phyloP scores from a whole-genome alignment of 2,329 filamentous ascomycete species.

The Parafenestella ontariensis region DNA sequence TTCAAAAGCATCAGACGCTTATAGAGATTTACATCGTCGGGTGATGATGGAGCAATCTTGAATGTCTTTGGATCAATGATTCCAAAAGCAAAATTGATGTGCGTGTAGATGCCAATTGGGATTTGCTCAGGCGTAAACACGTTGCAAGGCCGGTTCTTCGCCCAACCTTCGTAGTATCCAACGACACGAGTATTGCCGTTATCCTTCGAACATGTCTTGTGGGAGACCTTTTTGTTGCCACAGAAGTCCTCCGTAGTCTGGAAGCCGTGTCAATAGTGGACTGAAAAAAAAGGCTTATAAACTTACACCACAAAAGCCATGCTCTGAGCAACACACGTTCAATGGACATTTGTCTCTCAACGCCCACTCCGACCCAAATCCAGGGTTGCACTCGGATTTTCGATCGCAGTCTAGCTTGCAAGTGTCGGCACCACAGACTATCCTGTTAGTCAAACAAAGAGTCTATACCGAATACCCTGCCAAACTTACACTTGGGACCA shows the following conservation, averaged over 20 bases:
- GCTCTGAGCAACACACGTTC: slow-evolving; percentile 1
- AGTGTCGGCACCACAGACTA: not conserved
- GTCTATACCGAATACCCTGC: not conserved
- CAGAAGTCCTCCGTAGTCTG: slow-evolving; percentile 1
- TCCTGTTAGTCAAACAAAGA: not conserved
- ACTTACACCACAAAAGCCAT: slow-evolving; percentile 3
- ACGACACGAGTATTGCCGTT: slow-evolving; percentile 1
- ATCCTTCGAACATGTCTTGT: slow-evolving; percentile 3
- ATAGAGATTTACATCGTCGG: not conserved
- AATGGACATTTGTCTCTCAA: not conserved
- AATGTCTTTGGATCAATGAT: slow-evolving; percentile 13
- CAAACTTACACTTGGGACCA: not conserved
- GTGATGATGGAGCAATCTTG: not conserved
- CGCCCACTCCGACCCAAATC: not conserved
- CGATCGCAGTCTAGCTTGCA: not conserved
- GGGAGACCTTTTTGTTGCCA: not conserved
- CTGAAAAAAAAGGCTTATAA: not conserved
- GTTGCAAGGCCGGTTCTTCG: not conserved
- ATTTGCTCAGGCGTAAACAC: slow-evolving; percentile 11
- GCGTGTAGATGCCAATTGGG: slow-evolving; percentile 1
- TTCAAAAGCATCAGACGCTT: slow-evolving; percentile 37
- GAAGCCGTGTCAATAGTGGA: not conserved
- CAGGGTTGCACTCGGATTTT: slow-evolving; percentile 1
- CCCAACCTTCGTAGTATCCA: slow-evolving; percentile 22
- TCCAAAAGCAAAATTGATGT: slow-evolving; percentile 19